Base-by-base conservation (phyloP, 768 basidiomycete species). In the Cyathus striatus region DNA sequence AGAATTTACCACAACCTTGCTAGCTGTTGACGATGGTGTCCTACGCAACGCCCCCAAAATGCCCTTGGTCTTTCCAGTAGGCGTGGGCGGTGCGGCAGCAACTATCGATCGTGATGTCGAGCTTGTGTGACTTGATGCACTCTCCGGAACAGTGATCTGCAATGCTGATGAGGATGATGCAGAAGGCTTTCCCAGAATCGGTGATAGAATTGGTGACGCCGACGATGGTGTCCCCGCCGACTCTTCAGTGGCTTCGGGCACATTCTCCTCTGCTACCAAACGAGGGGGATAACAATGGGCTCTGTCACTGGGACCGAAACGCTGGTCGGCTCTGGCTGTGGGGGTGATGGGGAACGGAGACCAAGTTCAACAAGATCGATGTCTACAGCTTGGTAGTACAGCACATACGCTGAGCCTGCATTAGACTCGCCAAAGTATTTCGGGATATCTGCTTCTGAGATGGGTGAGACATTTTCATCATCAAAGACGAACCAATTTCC, bases 371-470 rank as follows among this genome's bases (percentile, higher is more conserved):
- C 59, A 25, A 76, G 68, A 57, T 95, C 85, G 43, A 98, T 74
- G 61, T 97, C 92, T 24, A 76, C 83, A 20, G 92, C 93, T 63
- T 97, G 92, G 63, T 98, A 99, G 66, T 95, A 98, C 26, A 99
- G 73, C 20, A 98, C 93, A 61, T 99, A 99, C 16, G 95, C 96
- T 33, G 87, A 83, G 25, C 94, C 94, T 1, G 83, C 71, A 53
- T 79, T 77, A 10, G 76, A 86, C 58, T 98, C 96, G 48, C 96
- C 96, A 62, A 92, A 99, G 64, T 95, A 99, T 57, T 85, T 86
- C 40, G 82, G 76, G 46, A 99, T 94, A 48, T 98, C 95, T 38
- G 69, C 70, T 62, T 98, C 95, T 51, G 86, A 79, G 56, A 99
- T 85, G 1, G 84, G 69, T 35, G 85, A 86, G 41, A 99, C 91